Conservation (phyloP, 805 yeast genomes). For the Yamadazyma olivae region DNA sequence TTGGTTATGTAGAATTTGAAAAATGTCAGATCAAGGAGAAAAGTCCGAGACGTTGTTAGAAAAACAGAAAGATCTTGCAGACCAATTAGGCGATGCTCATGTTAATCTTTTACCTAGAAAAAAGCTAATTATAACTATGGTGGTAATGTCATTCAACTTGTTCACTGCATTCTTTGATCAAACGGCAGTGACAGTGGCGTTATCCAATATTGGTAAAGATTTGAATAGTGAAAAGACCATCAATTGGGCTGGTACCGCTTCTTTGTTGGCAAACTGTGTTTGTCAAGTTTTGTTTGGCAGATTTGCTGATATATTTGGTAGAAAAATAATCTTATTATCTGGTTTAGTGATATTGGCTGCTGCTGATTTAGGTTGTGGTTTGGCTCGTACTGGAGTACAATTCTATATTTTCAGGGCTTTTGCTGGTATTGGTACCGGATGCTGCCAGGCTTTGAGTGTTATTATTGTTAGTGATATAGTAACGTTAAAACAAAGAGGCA, state of each 20-base stretch:
- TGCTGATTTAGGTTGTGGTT: conserved; percentile 43
- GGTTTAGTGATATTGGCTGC: conserved; percentile 45
- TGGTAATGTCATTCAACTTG: conserved; percentile 32
- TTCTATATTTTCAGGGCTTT: conserved; percentile 50
- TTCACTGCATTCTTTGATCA: conserved; percentile 43
- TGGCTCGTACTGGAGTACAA: conserved; percentile 40
- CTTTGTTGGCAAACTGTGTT: conserved; percentile 65
- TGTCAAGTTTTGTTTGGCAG: conserved; percentile 75
- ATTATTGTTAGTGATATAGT: conserved; percentile 56
- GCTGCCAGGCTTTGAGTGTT: conserved; percentile 47
- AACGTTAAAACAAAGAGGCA: conserved; percentile 50
- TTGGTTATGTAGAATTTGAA: too few species aligned
- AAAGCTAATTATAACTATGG: conserved; percentile 30
- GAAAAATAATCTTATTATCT: conserved; percentile 42
- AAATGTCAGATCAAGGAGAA: too few species aligned
- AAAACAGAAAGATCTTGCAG: conserved; percentile 17
- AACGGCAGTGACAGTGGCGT: conserved; percentile 41
- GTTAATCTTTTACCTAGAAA: conserved; percentile 32
- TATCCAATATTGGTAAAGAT: conserved; percentile 42
- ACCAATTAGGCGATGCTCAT: conserved; percentile 24
- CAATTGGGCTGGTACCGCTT: conserved; percentile 73
- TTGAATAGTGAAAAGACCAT: conserved; percentile 43
- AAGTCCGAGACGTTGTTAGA: too few species aligned
- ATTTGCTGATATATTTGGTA: conserved; percentile 61
- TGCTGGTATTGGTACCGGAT: conserved; percentile 63